phyloP scores from a whole-genome alignment of 345 rosid species.

The Citrus maxima region DNA sequence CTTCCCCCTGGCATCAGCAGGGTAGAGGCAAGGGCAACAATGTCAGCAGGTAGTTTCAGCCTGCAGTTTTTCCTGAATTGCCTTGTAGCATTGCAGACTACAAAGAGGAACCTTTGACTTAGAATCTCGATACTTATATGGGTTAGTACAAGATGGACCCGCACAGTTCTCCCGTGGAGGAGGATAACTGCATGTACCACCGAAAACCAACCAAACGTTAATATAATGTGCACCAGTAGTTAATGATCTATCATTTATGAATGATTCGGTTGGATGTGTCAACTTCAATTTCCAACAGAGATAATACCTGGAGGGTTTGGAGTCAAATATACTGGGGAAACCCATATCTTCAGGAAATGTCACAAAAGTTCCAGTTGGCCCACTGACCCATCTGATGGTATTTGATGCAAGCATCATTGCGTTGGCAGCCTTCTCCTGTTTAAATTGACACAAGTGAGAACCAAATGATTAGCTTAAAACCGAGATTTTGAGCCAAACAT shows the following conservation, averaged over 20 bases:
- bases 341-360: conserved; percentile 78
- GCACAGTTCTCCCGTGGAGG: conserved; percentile 87
- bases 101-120: conserved; percentile 86
- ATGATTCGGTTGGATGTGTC: neutral
- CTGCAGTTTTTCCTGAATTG: conserved; percentile 45
- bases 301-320: conserved; percentile 54
- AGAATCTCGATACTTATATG: conserved; percentile 84
- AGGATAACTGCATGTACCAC: conserved; percentile 63
- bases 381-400: conserved; percentile 61
- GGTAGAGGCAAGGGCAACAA: conserved; percentile 1
- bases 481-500: neutral
- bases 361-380: conserved; percentile 71
- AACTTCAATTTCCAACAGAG: neutral
- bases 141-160: conserved; percentile 71
- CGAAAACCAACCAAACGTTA: conserved; percentile 9
- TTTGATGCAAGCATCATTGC: conserved; percentile 44
- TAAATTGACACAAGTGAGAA: conserved; percentile 4
- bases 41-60: conserved; percentile 28
- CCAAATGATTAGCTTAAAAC: neutral
- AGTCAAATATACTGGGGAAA: conserved; percentile 66
- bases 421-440: conserved; percentile 76
- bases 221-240: neutral
- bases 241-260: neutral
- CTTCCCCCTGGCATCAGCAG: conserved; percentile 12
- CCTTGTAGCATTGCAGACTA: conserved; percentile 90